Percentiles rank a stretch among this genome's conserved stretches.
phyloP scores from a whole-genome alignment of 2,329 filamentous ascomycete species.

The Trichophaea hybrida region DNA sequence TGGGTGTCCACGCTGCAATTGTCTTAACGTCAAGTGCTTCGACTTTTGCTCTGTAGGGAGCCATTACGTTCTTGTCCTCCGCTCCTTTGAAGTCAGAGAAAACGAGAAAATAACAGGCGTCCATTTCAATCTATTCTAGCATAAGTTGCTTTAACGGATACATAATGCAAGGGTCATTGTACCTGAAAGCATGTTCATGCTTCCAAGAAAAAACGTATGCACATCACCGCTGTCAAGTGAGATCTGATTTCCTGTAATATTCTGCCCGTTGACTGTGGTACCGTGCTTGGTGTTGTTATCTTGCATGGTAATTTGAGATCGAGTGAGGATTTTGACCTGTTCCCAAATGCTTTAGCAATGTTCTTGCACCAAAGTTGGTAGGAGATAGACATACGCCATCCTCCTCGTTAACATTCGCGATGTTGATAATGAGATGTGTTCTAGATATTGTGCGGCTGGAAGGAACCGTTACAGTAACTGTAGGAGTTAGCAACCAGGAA shows the following conservation, averaged over 20 bases:
- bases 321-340: constrained; percentile 47
- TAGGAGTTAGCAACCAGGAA: background rate
- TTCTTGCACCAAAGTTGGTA: background rate
- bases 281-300: constrained; percentile 77
- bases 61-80: constrained; percentile 48
- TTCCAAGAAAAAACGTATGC: constrained; percentile 41
- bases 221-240: constrained; percentile 40
- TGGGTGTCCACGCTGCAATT: constrained; percentile 52
- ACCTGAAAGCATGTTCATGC: constrained; percentile 30
- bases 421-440: constrained; percentile 67
- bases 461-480: constrained; percentile 7
- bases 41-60: constrained; percentile 48
- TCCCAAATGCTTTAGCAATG: background rate
- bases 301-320: constrained; percentile 57
- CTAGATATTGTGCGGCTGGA: constrained; percentile 73
- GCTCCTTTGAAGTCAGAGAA: constrained; percentile 56
- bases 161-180: constrained; percentile 2
- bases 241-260: constrained; percentile 48
- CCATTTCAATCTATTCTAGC: constrained; percentile 55
- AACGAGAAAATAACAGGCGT: constrained; percentile 67
- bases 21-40: constrained; percentile 85
- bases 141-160: too few species aligned
- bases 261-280: constrained; percentile 59
- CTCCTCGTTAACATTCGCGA: constrained; percentile 49
- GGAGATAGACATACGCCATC: constrained; percentile 44